Evolutionary conservation across 805 yeast genomes (phyloP).

Genomic region (Pichia manshurica): DNA sequence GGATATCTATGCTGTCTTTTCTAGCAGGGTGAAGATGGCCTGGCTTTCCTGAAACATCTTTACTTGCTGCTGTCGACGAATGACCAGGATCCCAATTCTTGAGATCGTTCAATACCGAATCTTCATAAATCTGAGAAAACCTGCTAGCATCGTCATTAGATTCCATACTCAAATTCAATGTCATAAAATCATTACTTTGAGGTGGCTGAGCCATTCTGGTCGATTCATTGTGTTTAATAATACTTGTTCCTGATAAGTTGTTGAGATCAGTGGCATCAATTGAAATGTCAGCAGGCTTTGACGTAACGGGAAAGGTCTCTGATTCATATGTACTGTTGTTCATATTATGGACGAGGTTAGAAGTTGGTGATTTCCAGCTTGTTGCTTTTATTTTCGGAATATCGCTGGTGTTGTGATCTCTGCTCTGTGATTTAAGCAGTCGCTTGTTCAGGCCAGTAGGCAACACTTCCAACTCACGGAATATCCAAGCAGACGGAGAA

Average conservation of each 20-base stretch:
- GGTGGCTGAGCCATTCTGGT: neutral
- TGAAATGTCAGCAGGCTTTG: too few species aligned
- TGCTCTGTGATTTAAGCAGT: neutral
- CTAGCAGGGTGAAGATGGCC: neutral
- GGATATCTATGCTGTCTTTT: conserved; percentile 16
- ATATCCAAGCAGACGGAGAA: conserved; percentile 10
- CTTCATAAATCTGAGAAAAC: conserved; percentile 22
- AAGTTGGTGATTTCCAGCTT: neutral
- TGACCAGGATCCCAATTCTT: conserved; percentile 30
- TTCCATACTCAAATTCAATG: neutral
- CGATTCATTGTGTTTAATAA: neutral
- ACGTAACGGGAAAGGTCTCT: too few species aligned
- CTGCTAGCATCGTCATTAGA: neutral
- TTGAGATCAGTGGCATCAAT: neutral
- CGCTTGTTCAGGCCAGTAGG: conserved; percentile 10
- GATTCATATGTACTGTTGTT: neutral
- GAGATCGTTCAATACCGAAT: conserved; percentile 38
- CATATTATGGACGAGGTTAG: neutral
- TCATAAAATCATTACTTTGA: neutral
- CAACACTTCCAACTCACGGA: conserved; percentile 14
- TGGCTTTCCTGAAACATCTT: neutral
- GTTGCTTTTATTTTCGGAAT: neutral
- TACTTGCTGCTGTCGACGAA: neutral
- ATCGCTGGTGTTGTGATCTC: neutral
- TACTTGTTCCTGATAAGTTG: neutral